phyloP scores from a whole-genome alignment of 2,329 filamentous ascomycete genomes.

The Alternaria atra region DNA sequence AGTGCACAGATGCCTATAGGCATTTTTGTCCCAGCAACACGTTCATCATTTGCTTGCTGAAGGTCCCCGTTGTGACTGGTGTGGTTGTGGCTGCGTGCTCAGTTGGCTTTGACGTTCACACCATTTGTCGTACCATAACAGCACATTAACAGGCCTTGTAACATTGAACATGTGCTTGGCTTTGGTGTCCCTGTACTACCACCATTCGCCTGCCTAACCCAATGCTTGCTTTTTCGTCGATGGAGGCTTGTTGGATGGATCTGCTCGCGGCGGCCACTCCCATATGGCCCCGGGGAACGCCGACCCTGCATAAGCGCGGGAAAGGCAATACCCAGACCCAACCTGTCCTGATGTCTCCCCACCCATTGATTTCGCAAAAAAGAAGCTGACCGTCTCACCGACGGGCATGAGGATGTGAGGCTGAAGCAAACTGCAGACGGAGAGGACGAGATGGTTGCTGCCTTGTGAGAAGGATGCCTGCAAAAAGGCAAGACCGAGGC shows the following conservation, averaged over 20 bases:
- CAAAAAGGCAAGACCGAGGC: not conserved
- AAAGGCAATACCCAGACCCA: not conserved
- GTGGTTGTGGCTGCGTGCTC: not conserved
- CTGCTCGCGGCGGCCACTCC: conserved; percentile 1
- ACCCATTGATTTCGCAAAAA: not conserved
- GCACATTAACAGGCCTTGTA: not conserved
- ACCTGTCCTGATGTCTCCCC: conserved; percentile 1
- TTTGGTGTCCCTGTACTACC: not conserved
- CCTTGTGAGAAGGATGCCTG: not conserved
- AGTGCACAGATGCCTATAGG: not conserved
- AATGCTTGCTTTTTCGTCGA: not conserved
- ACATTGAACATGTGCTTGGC: not conserved
- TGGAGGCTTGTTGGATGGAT: not conserved
- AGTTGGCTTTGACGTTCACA: not conserved
- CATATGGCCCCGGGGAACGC: not conserved
- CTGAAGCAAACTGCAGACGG: not conserved
- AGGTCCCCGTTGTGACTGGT: not conserved
- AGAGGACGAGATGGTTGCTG: not conserved
- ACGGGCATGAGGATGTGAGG: not conserved
- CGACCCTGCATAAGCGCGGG: conserved; percentile 26
- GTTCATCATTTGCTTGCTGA: not conserved
- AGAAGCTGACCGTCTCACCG: not conserved
- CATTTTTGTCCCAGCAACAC: not conserved
- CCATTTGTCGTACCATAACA: not conserved
- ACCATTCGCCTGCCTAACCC: too few relatives aligned